These are phyloP conservation scores for Eucalyptus lansdowneana DNA, from an alignment of 345 rosid genomes.

Conservation along the genomic window DNA sequence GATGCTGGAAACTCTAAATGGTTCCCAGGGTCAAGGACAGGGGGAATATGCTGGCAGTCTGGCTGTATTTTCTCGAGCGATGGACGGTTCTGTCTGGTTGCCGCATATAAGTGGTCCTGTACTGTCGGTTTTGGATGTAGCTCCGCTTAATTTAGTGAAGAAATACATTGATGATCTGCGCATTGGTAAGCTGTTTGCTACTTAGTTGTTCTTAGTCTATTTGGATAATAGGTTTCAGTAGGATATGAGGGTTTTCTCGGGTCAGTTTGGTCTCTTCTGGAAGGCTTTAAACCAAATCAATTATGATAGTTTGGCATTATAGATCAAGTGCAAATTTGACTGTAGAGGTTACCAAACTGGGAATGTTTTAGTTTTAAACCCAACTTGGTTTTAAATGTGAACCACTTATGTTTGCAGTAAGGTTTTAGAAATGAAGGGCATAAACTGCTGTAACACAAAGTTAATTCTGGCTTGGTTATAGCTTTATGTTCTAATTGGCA, in stretches of 20 bases:
- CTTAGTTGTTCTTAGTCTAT: background rate
- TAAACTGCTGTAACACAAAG: background rate
- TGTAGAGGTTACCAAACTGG: background rate
- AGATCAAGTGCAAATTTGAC: background rate
- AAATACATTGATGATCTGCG: conserved; percentile 47
- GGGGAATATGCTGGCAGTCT: background rate
- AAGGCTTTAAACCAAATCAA: background rate
- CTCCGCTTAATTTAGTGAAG: conserved; percentile 48
- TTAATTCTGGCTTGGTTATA: background rate
- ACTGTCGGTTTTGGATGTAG: conserved; percentile 44
- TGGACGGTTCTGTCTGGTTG: conserved; percentile 19
- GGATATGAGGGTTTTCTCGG: background rate
- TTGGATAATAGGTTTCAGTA: background rate
- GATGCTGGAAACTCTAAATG: conserved; percentile 5
- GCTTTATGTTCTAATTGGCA: background rate
- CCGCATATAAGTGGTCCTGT: conserved; percentile 26
- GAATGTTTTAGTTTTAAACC: background rate
- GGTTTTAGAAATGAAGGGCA: background rate
- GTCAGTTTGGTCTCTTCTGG: background rate
- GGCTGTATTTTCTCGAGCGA: conserved; percentile 8
- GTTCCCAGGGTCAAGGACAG: background rate
- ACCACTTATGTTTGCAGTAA: background rate
- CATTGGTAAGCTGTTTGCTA: conserved; percentile 32
- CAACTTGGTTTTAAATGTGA: background rate
- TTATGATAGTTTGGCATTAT: background rate